These are phyloP conservation scores for Psophocarpus tetragonolobus DNA, from an alignment of 306 rosid genomes.

Conservation along the genomic window DNA sequence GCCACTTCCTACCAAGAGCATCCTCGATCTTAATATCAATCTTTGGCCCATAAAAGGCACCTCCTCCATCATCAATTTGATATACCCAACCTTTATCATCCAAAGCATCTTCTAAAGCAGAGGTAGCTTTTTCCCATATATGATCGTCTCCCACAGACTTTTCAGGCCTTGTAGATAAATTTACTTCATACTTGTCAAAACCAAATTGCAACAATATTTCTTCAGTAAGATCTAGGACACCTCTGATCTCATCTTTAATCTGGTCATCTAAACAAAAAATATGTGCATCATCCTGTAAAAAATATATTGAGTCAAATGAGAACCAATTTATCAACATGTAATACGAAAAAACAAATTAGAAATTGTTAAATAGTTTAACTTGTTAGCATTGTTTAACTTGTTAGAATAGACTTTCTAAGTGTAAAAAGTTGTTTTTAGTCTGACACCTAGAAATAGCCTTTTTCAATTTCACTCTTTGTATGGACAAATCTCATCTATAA, in stretches of 20 bases:
- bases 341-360: constrained; percentile 9
- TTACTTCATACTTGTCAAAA: constrained; percentile 84
- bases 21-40: constrained; percentile 98
- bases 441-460: too few relatives aligned
- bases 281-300: constrained; percentile 95
- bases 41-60: constrained; percentile 98
- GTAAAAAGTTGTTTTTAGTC: too few relatives aligned
- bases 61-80: constrained; percentile 93
- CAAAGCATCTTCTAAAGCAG: constrained; percentile 88
- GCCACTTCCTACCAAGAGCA: constrained; percentile 99
- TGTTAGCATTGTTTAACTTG: too few relatives aligned
- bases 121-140: constrained; percentile 88
- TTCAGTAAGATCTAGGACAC: constrained; percentile 93
- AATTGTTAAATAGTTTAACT: too few relatives aligned
- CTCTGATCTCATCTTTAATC: constrained; percentile 92
- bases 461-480: too few relatives aligned
- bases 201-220: constrained; percentile 81
- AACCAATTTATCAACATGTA: neutral
- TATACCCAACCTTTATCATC: constrained; percentile 92
- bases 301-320: constrained; percentile 33
- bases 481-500: too few relatives aligned
- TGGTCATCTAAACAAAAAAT: constrained; percentile 93
- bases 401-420: too few relatives aligned
- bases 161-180: constrained; percentile 94
- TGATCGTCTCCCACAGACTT: constrained; percentile 85